Base-by-base conservation (phyloP, 768 basidiomycete genomes). In the Podaxis mareebaensis region DNA sequence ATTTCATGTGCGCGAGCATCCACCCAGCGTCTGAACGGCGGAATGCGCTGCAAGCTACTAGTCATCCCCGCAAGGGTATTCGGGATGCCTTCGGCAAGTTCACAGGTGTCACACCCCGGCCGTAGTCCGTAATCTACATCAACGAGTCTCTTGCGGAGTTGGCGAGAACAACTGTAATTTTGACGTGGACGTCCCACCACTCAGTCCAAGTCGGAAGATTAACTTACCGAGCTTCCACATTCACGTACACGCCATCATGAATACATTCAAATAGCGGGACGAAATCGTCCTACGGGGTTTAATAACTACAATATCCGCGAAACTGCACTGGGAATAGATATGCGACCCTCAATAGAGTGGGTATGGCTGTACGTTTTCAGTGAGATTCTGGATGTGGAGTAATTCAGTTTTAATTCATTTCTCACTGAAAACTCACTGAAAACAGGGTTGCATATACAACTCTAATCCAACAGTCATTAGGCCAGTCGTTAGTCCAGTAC, bases 191-290 rank as follows among this genome's bases (percentile, higher is more conserved):
- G 3, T 26, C 8, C 22, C 49, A 51, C 22, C 13, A 33, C 13
- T 1, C 49, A 3, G 49, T 26, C 24, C 49, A 22, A 10, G 11
- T 51, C 12, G 10, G 13, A 13, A 10, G 26, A 12, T 12, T 11
- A 3, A 28, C 49, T 51, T 28, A 24, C 4, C 20, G 17, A 46
- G 22, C 13, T 51, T 51, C 49, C 49, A 12, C 28, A 26, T 24
- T 57, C 55, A 57, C 55, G 39, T 57, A 57, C 20, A 44, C 38
- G n/a, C 56, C 11, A 58, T 28, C 24, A 58, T 36, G 33, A 55
- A 39, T 20, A 12, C 53, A 58, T 26, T 44, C 42, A 24, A 56
- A 8, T 24, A 20, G 6, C 39, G 40, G 22, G 40, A 57, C 26
- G 24, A 39, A n/a, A 17, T 55, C 36, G 36, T 33, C 10, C 52